Evolutionary conservation across 2,329 filamentous ascomycete species (phyloP).

Genomic region (Venturiaceae sp.): DNA sequence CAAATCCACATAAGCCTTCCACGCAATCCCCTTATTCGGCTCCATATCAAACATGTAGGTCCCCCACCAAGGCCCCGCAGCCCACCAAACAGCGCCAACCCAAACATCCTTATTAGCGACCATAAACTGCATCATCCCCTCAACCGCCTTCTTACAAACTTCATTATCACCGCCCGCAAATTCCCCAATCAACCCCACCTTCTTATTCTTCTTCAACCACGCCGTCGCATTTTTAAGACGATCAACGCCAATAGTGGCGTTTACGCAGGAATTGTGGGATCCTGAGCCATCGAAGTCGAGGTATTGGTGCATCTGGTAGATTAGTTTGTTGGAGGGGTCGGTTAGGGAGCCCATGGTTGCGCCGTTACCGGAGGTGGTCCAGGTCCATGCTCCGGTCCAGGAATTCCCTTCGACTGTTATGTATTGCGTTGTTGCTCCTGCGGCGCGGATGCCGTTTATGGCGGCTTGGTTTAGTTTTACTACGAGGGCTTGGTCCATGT

Average conservation of each 20-base stretch:
- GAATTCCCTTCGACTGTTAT: conserved; percentile 52
- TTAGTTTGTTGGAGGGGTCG: conserved; percentile 42
- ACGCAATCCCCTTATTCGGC: conserved; percentile 35
- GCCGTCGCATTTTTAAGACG: conserved; percentile 40
- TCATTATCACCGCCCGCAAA: conserved; percentile 43
- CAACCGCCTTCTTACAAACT: conserved; percentile 39
- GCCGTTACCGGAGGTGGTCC: conserved; percentile 37
- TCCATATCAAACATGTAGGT: conserved; percentile 41
- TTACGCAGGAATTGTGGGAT: conserved; percentile 40
- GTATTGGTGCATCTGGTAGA: conserved; percentile 54
- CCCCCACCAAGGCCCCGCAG: conserved; percentile 44
- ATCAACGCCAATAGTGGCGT: conserved; percentile 42
- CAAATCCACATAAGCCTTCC: conserved; percentile 16
- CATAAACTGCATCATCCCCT: conserved; percentile 40
- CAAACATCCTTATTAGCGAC: conserved; percentile 42
- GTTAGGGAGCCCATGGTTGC: conserved; percentile 36
- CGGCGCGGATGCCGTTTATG: conserved; percentile 34
- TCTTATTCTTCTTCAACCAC: conserved; percentile 45
- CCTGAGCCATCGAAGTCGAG: conserved; percentile 47
- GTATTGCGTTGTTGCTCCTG: conserved; percentile 39
- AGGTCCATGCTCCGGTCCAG: conserved; percentile 37
- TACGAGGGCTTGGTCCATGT: conserved; percentile 34
- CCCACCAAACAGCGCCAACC: conserved; percentile 45
- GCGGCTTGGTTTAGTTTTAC: conserved; percentile 37
- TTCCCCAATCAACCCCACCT: conserved; percentile 44